Evolutionary conservation across 768 basidiomycete species (phyloP), one percentile per base, ranked within the genome.

Genomic region (Leccinum subtestaceum): DNA sequence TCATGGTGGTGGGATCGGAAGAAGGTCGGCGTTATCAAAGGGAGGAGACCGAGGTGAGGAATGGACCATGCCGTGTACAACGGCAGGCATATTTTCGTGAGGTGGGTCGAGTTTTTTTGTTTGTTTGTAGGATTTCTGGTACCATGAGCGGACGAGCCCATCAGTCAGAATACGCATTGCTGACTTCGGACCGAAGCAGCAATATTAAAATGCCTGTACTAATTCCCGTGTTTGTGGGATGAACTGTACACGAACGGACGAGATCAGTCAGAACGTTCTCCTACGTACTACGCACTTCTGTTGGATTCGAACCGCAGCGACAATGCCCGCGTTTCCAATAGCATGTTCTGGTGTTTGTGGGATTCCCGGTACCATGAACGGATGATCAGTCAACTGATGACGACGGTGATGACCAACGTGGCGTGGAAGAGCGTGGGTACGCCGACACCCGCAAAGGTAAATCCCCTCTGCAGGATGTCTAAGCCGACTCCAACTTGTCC

Each of bases 341-440:
- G 34, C 13, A 15, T 13, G 6, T 36, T 15, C 34, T 36, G 13
- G 13, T 34, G 12, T 13, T 12, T 11, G 34, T 8, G 19, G 15
- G 29, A 49, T 34, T 9, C 8, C 19, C 15, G 21, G 43, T 12
- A 31, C 8, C 3, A 25, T 5, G 47, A 13, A 21, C 3, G 23
- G 25, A 12, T 13, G 12, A 49, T 49, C 47, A 49, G 23, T 49
- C 47, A 50, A 17, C 4, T 11, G 38, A 29, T 40, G 11, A 29
- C 23, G 21, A 31, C 36, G 17, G 3, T 23, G 31, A 31, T 19
- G 19, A 27, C 29, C 19, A 36, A 27, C 17, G 21, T 23, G 23
- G 43, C 64, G 67, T 71, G 71, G 15, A 52, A 65, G 47, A 46
- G 63, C 71, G 69, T 71, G 70, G n/a, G 71, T 60, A 43, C 15